A percentile compares a stretch with the other conserved stretches of the same genome.
These are phyloP conservation scores for Aegilops sharonensis DNA, from an alignment of 176 grass and related monocot genomes.

Conservation along the genomic window DNA sequence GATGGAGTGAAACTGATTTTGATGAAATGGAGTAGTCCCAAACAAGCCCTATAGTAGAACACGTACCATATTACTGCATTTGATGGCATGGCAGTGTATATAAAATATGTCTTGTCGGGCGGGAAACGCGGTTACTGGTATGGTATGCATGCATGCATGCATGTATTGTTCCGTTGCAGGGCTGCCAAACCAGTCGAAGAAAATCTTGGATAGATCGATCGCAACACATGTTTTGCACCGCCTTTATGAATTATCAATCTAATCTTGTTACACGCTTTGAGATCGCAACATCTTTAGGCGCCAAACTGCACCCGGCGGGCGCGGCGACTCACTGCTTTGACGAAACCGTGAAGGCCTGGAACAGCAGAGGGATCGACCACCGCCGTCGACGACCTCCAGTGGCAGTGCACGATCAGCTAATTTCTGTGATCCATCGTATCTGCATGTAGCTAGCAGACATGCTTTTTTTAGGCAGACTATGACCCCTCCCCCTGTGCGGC, in stretches of 20 bases:
- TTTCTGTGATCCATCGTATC: neutral
- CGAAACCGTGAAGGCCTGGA: neutral
- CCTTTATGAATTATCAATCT: neutral
- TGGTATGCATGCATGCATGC: neutral
- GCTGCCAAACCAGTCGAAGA: neutral
- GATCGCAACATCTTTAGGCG: neutral
- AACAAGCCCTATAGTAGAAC: neutral
- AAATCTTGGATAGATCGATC: neutral
- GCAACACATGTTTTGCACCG: neutral
- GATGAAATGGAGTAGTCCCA: too few relatives aligned
- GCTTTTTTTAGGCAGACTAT: neutral
- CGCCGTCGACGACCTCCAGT: neutral
- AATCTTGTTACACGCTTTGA: slow-evolving; percentile 24
- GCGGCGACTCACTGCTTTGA: slow-evolving; percentile 21
- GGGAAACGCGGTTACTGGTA: slow-evolving; percentile 16
- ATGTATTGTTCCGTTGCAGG: neutral
- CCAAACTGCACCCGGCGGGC: neutral
- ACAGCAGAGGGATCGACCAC: neutral
- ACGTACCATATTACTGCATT: neutral
- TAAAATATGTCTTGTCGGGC: neutral
- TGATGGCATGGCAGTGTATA: neutral
- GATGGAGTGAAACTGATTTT: too few relatives aligned
- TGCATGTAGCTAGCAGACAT: neutral
- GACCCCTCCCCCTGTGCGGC: too few relatives aligned
- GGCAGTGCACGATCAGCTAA: slow-evolving; percentile 27